Conservation (phyloP, 1,139 yeast genomes). For the Pichia sp. region DNA sequence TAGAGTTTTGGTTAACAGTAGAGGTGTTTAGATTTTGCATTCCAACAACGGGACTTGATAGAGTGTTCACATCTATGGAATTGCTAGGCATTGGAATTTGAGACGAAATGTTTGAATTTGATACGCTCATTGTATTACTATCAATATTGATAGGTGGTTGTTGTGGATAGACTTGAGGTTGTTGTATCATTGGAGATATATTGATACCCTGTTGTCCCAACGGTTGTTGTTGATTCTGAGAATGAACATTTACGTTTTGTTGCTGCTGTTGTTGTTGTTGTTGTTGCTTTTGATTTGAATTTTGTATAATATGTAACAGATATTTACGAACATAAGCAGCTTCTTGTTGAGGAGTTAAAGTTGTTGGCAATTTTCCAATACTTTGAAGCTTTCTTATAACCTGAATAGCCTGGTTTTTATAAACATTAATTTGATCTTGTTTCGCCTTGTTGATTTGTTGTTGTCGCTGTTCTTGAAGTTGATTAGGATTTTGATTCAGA, state of each 20-base stretch:
- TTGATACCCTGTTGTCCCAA: slow-evolving; percentile 18
- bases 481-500: slow-evolving; percentile 3
- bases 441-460: slow-evolving; percentile 14
- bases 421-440: slow-evolving; percentile 28
- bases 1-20: neutral
- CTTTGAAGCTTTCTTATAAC: slow-evolving; percentile 33
- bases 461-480: slow-evolving; percentile 12
- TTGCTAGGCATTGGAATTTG: neutral
- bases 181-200: neutral
- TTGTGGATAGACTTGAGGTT: slow-evolving; percentile 1
- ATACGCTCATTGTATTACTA: neutral
- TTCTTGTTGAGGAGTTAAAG: slow-evolving; percentile 33
- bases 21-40: slow-evolving; percentile 7
- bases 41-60: slow-evolving; percentile 11
- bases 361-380: slow-evolving; percentile 30
- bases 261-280: slow-evolving; percentile 17
- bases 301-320: slow-evolving; percentile 24
- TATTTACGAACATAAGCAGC: slow-evolving; percentile 36
- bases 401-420: slow-evolving; percentile 33
- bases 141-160: neutral
- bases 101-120: slow-evolving; percentile 12
- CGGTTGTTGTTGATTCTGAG: slow-evolving; percentile 10
- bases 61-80: slow-evolving; percentile 1
- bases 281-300: slow-evolving; percentile 11
- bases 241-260: neutral